Evolutionary conservation across 805 yeast species (phyloP), one percentile per base, ranked within the genome.

Genomic region (Metschnikowia santaceciliae): DNA sequence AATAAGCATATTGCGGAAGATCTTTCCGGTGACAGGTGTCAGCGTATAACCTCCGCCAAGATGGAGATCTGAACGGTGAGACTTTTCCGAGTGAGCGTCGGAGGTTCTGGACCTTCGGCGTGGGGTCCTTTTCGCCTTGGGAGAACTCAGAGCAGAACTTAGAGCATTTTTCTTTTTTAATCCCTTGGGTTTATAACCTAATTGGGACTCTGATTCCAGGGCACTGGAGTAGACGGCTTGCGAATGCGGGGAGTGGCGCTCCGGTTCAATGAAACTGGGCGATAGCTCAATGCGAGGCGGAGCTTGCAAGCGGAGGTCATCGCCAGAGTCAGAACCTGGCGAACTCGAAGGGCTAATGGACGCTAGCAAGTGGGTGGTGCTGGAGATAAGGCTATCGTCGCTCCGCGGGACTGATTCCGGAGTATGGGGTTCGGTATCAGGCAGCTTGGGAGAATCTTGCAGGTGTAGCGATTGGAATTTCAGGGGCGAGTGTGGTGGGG

Each of bases 1-100:
- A 14, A 92, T 86, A 44, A 92, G 71, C 57, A 94, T 68, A 64
- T 92, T 90, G 43, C 95, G 78, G 65, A 85, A 89, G 14, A 90
- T 83, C 72, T 86, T 84, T 1, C 90, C 87, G 0, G 87, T 77
- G 6, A 83, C 80, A 2, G 77, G 78, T 6, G 61, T 57, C 57
- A 50, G 58, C 37, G 61, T 56, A 33, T 57, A 57, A 2, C 61
- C 61, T 20, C 60, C 51, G 13, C 59, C 60, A 36, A 41, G 52
- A 13, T 44, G 52, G 42, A 42, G 38, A 36, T 56, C 60, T 4
- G 58, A 52, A 30, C 60, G 53, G 42, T 48, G 56, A 17, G 58
- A 54, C 43, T 37, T 50, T 26, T 55, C 59, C 8, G 56, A 54
- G 19, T 45, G 49, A 3, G 52, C 58, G n/a, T 56, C 61, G 3